Percentiles rank a stretch among this genome's conserved stretches.
Conservation (phyloP, 2,329 filamentous ascomycete genomes). For the Aspergillus jensenii region DNA sequence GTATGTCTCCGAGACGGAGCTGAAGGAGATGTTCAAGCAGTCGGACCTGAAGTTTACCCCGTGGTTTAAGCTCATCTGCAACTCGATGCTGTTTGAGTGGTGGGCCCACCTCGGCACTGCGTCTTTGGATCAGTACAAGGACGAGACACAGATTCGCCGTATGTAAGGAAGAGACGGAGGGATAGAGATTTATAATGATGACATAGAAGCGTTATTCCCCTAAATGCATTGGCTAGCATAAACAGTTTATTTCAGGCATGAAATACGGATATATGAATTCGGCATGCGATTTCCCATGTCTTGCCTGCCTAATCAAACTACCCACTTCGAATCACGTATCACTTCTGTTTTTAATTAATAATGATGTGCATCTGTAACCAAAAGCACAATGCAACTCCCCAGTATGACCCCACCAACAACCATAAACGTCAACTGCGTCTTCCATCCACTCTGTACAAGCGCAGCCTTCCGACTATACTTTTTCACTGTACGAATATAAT, state of each 20-base stretch:
- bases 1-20: slow-evolving; percentile 78
- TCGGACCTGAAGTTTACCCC: slow-evolving; percentile 83
- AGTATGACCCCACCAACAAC: slow-evolving; percentile 46
- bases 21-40: slow-evolving; percentile 84
- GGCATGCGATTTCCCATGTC: background rate
- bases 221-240: background rate
- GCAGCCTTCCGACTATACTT: slow-evolving; percentile 77
- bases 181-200: slow-evolving; percentile 6
- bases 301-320: background rate
- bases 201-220: slow-evolving; percentile 10
- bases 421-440: slow-evolving; percentile 74
- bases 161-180: slow-evolving; percentile 56
- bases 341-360: background rate
- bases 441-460: slow-evolving; percentile 90
- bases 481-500: slow-evolving; percentile 81
- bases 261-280: background rate
- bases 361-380: slow-evolving; percentile 37
- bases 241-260: background rate
- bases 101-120: slow-evolving; percentile 77
- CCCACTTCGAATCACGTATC: background rate
- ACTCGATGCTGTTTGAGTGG: slow-evolving; percentile 97
- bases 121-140: slow-evolving; percentile 79
- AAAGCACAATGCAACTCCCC: slow-evolving; percentile 45
- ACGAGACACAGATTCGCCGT: slow-evolving; percentile 82
- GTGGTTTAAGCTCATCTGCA: slow-evolving; percentile 99